Conservation (phyloP, 2,329 filamentous ascomycete species). For the Fusarium dlaminii region DNA sequence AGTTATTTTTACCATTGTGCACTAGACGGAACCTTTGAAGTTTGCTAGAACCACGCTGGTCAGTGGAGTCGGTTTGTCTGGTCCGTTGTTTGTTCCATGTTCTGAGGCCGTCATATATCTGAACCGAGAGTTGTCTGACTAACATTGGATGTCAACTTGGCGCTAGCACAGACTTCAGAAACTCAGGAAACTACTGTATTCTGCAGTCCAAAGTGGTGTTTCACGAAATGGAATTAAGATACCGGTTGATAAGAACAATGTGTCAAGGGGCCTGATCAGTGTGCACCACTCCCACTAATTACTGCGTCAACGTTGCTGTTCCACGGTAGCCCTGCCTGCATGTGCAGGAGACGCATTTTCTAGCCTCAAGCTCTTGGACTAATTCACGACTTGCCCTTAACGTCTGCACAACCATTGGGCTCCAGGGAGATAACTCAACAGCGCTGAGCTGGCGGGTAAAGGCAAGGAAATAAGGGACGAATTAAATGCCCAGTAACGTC, state of each 20-base stretch:
- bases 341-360: conserved; percentile 3
- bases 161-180: not conserved
- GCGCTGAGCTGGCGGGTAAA: conserved; percentile 22
- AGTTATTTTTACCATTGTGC: conserved; percentile 1
- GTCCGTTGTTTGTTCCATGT: not conserved
- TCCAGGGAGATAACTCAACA: conserved; percentile 3
- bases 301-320: not conserved
- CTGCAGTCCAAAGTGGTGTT: not conserved
- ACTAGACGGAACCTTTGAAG: conserved; percentile 10
- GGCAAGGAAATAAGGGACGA: conserved; percentile 11
- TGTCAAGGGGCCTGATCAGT: not conserved
- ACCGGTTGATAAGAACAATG: not conserved
- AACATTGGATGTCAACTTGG: not conserved
- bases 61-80: not conserved
- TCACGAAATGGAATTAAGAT: not conserved
- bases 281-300: not conserved
- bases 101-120: not conserved
- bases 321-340: conserved; percentile 6
- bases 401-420: not conserved
- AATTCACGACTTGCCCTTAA: not conserved
- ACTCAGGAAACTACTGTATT: not conserved
- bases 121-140: not conserved
- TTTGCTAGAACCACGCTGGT: not conserved
- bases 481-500: conserved; percentile 27
- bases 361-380: not conserved